Evolutionary conservation across 179 eudicot species (phyloP).

Genomic region (Corrigiola litoralis): DNA sequence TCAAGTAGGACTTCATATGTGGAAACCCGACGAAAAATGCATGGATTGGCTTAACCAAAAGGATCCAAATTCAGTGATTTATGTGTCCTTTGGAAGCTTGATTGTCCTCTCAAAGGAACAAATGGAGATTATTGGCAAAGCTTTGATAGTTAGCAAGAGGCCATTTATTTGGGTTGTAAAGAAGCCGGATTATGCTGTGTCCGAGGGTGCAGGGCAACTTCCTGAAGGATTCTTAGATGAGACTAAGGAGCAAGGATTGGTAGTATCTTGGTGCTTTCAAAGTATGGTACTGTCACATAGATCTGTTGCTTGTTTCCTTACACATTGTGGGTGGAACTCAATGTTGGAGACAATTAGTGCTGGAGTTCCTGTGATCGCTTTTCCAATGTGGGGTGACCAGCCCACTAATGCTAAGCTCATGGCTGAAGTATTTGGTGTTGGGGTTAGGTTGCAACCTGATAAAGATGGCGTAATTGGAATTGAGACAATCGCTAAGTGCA

Average conservation of each 20-base stretch:
- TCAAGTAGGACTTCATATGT: constrained; percentile 17
- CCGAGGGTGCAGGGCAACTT: constrained; percentile 1
- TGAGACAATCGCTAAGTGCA: constrained; percentile 39
- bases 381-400: constrained; percentile 59
- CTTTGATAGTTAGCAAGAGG: constrained; percentile 12
- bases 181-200: constrained; percentile 4
- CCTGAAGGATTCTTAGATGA: constrained; percentile 18
- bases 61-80: constrained; percentile 26
- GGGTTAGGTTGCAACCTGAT: constrained; percentile 32
- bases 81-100: constrained; percentile 44
- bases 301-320: constrained; percentile 44
- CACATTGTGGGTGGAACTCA: constrained; percentile 71
- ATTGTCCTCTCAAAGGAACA: constrained; percentile 14
- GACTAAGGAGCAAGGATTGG: constrained; percentile 24
- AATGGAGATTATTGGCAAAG: constrained; percentile 24
- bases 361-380: constrained; percentile 54
- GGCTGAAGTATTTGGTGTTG: constrained; percentile 37
- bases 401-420: constrained; percentile 54
- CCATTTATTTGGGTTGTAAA: constrained; percentile 50
- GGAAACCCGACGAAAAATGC: constrained; percentile 33
- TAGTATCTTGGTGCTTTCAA: constrained; percentile 50
- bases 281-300: constrained; percentile 36
- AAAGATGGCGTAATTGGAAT: constrained; percentile 16
- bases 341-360: constrained; percentile 35
- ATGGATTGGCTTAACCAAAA: constrained; percentile 32